Base-by-base conservation (phyloP, 345 rosid genomes). In the Dovyalis caffra region DNA sequence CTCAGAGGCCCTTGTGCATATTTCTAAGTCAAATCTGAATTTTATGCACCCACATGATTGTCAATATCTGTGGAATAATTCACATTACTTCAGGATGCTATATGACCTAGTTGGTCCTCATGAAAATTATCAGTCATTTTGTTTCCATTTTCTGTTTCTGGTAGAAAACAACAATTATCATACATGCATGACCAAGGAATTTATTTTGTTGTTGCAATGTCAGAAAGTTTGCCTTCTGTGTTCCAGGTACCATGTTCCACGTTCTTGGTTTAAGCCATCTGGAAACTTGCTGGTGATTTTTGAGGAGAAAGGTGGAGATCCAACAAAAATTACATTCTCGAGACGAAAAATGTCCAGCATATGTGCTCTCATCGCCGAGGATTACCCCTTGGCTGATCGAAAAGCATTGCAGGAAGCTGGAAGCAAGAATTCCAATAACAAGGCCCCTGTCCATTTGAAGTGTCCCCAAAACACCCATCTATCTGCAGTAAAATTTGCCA, bases 181-280 rank as follows among this genome's bases (percentile, higher is more conserved):
- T 58, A 73, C 60, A 47, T 6, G 45, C 35, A 12, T 45, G 56
- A 49, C 8, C 9, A 43, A 45, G 21, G 6, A 47, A 47, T 1
- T 20, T 1, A 4, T 68, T 31, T 68, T 68, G 37, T 28, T 68
- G 33, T 8, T 68, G 33, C 51, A 18, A 47, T 5, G 21, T 47
- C 53, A 47, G 21, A 16, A 47, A 47, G 56, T 15, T 66, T 31
- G 29, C 26, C 5, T 29, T 37, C 40, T 66, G 20, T 37, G 67
- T n/a, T 38, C 16, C 82, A 90, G 98, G 99, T 91, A 95, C 84
- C 98, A 93, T 71, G 89, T 93, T 65, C 99, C 98, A 0, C 85
- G 98, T 35, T 91, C 98, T 76, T 95, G 98, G 99, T 91, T 95
- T 80, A 95, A 90, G 83, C 83, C 96, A 70, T 86, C 95, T 3